Evolutionary conservation across 2,329 filamentous ascomycete species (phyloP).

Genomic region (Westerdykella sp.): DNA sequence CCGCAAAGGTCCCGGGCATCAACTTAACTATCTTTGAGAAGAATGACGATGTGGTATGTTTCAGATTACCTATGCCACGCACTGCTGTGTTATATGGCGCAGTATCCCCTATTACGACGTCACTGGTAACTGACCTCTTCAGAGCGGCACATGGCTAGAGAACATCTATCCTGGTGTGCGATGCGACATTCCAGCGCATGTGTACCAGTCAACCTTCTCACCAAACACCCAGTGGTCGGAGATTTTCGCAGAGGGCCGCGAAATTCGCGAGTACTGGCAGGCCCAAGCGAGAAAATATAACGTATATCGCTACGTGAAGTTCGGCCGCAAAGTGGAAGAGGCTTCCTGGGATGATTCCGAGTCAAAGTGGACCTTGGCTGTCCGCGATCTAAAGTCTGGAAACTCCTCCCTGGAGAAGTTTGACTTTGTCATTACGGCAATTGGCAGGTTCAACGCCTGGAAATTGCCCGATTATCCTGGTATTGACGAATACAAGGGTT

Average conservation of each 20-base stretch:
- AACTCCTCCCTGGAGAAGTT: slow-evolving; percentile 18
- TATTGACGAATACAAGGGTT: slow-evolving; percentile 23
- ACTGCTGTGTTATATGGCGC: slow-evolving; percentile 51
- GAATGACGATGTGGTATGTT: slow-evolving; percentile 38
- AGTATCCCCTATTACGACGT: neutral
- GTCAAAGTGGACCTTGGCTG: slow-evolving; percentile 54
- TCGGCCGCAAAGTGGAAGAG: slow-evolving; percentile 34
- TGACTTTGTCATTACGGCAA: slow-evolving; percentile 36
- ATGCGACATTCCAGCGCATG: too few relatives aligned
- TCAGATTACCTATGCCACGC: neutral
- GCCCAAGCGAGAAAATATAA: slow-evolving; percentile 36
- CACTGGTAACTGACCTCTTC: slow-evolving; percentile 30
- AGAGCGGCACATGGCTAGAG: too few relatives aligned
- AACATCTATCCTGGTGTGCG: too few relatives aligned
- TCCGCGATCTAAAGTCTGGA: slow-evolving; percentile 46
- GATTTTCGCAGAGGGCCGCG: too few relatives aligned
- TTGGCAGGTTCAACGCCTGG: slow-evolving; percentile 30
- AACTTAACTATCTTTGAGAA: slow-evolving; percentile 49
- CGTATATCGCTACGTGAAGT: slow-evolving; percentile 35
- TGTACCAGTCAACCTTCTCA: too few relatives aligned
- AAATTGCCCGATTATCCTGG: slow-evolving; percentile 27
- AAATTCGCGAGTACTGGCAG: slow-evolving; percentile 34
- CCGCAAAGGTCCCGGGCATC: slow-evolving; percentile 62
- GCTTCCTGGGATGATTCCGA: slow-evolving; percentile 36
- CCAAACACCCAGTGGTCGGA: too few relatives aligned